Evolutionary conservation across 768 basidiomycete genomes (phyloP).

Genomic region (Gymnopilus dilepis): DNA sequence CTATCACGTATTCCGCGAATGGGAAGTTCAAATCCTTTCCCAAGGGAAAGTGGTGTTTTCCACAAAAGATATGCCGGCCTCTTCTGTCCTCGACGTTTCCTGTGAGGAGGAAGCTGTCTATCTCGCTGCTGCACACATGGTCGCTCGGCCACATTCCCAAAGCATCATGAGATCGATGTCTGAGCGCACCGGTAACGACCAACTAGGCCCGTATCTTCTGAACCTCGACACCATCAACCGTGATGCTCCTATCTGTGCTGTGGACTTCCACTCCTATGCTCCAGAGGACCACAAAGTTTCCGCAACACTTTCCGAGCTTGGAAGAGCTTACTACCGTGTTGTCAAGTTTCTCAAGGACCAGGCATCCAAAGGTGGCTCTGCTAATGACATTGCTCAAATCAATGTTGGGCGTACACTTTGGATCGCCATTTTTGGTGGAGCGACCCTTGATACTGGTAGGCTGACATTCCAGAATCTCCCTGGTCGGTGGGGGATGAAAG

Average conservation of each 20-base stretch:
- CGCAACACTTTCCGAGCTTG: conserved; percentile 29
- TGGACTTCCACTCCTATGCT: conserved; percentile 36
- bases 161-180: conserved; percentile 23
- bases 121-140: conserved; percentile 31
- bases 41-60: conserved; percentile 22
- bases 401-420: conserved; percentile 31
- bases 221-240: conserved; percentile 23
- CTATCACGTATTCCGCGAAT: conserved; percentile 28
- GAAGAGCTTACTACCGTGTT: conserved; percentile 29
- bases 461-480: conserved; percentile 34
- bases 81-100: conserved; percentile 23
- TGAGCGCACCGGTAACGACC: neutral
- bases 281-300: conserved; percentile 26
- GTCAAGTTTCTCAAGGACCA: conserved; percentile 27
- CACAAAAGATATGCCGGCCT: conserved; percentile 20
- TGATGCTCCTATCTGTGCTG: conserved; percentile 26
- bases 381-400: conserved; percentile 12
- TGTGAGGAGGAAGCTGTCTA: conserved; percentile 24
- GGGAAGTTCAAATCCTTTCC: conserved; percentile 25
- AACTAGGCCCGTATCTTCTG: conserved; percentile 20
- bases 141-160: conserved; percentile 31
- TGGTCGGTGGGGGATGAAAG: conserved; percentile 23
- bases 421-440: conserved; percentile 32
- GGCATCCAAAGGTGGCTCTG: neutral
- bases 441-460: conserved; percentile 27